Percentiles rank a stretch among this genome's conserved stretches.
Evolutionary conservation across 139 green algal species (phyloP).

Genomic region (Chlorella sorokiniana): DNA sequence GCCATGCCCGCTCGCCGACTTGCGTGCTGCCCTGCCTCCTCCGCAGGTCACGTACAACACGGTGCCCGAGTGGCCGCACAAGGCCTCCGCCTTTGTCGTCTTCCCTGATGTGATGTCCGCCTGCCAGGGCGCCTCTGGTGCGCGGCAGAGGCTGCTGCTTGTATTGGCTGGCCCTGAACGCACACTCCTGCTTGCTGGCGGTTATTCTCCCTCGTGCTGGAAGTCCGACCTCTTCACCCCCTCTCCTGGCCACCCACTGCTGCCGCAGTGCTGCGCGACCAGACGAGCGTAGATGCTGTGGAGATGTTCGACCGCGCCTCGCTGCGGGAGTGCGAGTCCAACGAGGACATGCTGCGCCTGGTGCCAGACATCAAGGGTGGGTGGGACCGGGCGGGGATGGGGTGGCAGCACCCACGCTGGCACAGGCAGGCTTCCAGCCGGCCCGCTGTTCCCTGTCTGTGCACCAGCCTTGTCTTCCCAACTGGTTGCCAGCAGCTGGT

Average conservation of each 20-base stretch:
- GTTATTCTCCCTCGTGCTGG: no score
- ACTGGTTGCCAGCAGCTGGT: no score
- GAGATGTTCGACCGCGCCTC: conserved; percentile 93
- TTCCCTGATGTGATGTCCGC: conserved; percentile 79
- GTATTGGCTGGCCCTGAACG: background rate
- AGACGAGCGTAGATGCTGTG: conserved; percentile 94
- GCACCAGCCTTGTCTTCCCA: no score
- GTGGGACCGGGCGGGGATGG: background rate
- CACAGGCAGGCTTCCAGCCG: no score
- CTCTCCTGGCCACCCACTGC: conserved; percentile 81
- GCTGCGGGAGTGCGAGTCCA: conserved; percentile 75
- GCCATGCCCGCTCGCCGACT: background rate
- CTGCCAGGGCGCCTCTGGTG: conserved; percentile 70
- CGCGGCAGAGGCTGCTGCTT: background rate
- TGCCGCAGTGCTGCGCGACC: conserved; percentile 77
- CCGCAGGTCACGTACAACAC: conserved; percentile 89
- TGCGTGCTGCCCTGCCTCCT: background rate
- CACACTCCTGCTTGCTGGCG: background rate
- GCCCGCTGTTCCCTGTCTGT: no score
- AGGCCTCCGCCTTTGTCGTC: conserved; percentile 61
- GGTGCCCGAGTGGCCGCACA: conserved; percentile 89
- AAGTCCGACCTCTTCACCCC: background rate
- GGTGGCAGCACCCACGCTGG: no score
- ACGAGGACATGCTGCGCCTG: conserved; percentile 80
- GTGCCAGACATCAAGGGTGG: conserved; percentile 82